Percentiles rank a stretch among this genome's conserved stretches.
These are phyloP conservation scores for Viola pubescens DNA, from an alignment of 441 rosid species.

Conservation along the genomic window DNA sequence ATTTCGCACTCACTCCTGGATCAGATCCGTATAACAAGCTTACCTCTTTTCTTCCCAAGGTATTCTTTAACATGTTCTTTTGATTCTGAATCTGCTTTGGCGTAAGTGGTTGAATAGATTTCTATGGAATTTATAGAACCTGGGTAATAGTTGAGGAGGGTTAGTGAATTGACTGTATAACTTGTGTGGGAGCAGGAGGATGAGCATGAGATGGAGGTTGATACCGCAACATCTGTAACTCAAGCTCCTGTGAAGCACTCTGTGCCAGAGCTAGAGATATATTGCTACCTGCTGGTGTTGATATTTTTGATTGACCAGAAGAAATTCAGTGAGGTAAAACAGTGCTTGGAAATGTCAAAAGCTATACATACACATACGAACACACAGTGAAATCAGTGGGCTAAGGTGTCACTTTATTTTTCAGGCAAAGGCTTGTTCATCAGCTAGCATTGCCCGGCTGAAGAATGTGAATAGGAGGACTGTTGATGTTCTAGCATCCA, in stretches of 20 bases:
- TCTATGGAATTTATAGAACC: background rate
- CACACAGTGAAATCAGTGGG: no score
- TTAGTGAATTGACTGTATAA: background rate
- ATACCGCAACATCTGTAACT: constrained; percentile 40
- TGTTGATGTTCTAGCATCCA: constrained; percentile 62
- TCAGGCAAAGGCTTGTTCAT: constrained; percentile 66
- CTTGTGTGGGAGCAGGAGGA: constrained; percentile 38
- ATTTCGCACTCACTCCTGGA: constrained; percentile 41
- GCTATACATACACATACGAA: no score
- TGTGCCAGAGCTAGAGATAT: constrained; percentile 58
- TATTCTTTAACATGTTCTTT: constrained; percentile 9
- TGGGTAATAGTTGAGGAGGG: background rate
- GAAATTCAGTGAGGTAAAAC: constrained; percentile 47
- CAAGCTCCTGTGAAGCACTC: constrained; percentile 41
- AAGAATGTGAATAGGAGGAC: constrained; percentile 62
- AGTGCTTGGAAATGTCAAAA: background rate
- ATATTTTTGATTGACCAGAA: constrained; percentile 66
- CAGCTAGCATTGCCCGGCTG: constrained; percentile 51
- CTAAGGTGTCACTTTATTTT: background rate
- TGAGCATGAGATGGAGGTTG: constrained; percentile 69
- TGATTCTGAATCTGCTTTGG: background rate
- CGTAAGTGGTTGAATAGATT: background rate
- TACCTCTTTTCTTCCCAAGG: constrained; percentile 46
- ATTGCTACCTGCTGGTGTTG: constrained; percentile 53
- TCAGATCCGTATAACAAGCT: constrained; percentile 42